These are phyloP conservation scores for Emmonsiellopsis sp. DNA, from an alignment of 2,329 filamentous ascomycete species.

Conservation along the genomic window DNA sequence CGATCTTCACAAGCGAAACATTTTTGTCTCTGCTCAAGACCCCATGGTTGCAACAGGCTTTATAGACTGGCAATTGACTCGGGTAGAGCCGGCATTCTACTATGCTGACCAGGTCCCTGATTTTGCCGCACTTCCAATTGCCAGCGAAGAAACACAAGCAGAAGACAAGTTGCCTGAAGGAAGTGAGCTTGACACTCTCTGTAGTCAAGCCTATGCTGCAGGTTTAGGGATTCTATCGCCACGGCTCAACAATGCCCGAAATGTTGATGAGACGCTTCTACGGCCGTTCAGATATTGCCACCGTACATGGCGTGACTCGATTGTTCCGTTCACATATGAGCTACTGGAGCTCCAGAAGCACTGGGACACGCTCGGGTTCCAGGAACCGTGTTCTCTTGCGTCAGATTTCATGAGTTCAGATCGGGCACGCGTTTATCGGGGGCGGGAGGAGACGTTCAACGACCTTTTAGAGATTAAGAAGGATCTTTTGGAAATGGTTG, in stretches of 20 bases:
- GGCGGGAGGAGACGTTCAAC: not conserved
- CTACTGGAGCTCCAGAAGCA: slow-evolving; percentile 26
- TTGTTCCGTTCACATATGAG: slow-evolving; percentile 27
- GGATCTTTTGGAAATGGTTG: slow-evolving; percentile 3
- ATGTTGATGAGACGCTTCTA: slow-evolving; percentile 25
- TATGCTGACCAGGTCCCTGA: slow-evolving; percentile 29
- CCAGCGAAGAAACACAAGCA: slow-evolving; percentile 1
- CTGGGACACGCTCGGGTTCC: slow-evolving; percentile 31
- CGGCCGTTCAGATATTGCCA: slow-evolving; percentile 32
- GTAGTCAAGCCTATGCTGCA: slow-evolving; percentile 20
- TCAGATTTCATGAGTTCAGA: not conserved
- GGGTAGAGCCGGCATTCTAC: slow-evolving; percentile 30
- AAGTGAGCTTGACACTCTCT: slow-evolving; percentile 8
- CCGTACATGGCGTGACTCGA: slow-evolving; percentile 31
- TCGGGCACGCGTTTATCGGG: not conserved
- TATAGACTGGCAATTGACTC: slow-evolving; percentile 33
- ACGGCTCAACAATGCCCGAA: slow-evolving; percentile 10
- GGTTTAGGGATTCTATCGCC: not conserved
- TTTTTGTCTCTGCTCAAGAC: slow-evolving; percentile 31
- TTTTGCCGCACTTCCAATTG: slow-evolving; percentile 20
- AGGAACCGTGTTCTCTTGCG: slow-evolving; percentile 7
- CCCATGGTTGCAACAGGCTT: slow-evolving; percentile 28
- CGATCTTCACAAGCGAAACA: slow-evolving; percentile 32
- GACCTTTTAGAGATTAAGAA: not conserved
- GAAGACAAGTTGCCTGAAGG: not conserved